These are phyloP conservation scores for Inga laurina DNA, from an alignment of 306 rosid species.

Conservation along the genomic window DNA sequence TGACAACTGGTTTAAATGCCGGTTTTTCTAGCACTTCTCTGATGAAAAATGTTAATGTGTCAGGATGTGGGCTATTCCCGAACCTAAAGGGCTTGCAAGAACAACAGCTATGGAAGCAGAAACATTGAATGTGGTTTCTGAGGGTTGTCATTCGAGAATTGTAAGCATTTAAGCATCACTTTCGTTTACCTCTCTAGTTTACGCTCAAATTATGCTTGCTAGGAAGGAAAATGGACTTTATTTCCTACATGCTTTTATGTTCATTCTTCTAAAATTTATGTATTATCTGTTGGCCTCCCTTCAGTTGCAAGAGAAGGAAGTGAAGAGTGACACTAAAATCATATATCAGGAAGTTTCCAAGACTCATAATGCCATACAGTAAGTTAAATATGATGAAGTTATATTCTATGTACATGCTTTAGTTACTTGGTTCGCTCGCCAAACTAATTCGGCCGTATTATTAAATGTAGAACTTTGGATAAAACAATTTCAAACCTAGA, in stretches of 20 bases:
- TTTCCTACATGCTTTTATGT: not conserved
- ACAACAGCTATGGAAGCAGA: slow-evolving; percentile 72
- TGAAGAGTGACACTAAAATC: slow-evolving; percentile 63
- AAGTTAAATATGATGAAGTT: slow-evolving; percentile 40
- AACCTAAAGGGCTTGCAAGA: slow-evolving; percentile 59
- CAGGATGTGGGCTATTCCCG: slow-evolving; percentile 89
- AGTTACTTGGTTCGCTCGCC: not conserved
- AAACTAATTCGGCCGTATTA: slow-evolving; percentile 15
- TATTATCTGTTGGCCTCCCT: slow-evolving; percentile 24
- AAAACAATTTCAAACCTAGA: slow-evolving; percentile 88
- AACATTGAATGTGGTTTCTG: slow-evolving; percentile 72
- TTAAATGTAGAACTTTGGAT: slow-evolving; percentile 67
- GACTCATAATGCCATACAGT: slow-evolving; percentile 78
- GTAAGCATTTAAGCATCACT: slow-evolving; percentile 64
- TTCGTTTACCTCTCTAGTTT: not conserved
- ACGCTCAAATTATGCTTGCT: not conserved
- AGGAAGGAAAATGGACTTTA: not conserved
- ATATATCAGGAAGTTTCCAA: slow-evolving; percentile 59
- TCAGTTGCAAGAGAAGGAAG: slow-evolving; percentile 79
- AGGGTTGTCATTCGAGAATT: slow-evolving; percentile 74
- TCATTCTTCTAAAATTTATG: slow-evolving; percentile 19
- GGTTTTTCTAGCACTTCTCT: slow-evolving; percentile 3
- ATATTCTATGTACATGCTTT: not conserved
- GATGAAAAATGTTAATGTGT: slow-evolving; percentile 28
- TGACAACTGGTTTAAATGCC: not conserved